Conservation (phyloP, 805 yeast species). For the Komagataella pastoris region DNA sequence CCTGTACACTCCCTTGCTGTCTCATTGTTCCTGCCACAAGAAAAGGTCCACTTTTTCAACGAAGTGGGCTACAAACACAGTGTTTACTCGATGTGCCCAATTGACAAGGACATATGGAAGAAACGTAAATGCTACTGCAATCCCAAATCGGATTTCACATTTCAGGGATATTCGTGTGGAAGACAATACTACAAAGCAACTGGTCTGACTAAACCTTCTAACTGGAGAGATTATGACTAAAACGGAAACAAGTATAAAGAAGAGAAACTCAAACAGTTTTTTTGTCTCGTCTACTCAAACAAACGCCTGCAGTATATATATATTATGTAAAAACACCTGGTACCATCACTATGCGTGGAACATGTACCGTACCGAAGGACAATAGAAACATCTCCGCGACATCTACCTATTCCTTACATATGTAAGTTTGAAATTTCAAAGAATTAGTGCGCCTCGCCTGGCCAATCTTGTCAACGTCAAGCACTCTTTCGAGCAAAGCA, state of each 20-base stretch:
- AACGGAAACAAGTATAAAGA: neutral
- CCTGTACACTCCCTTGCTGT: constrained; percentile 61
- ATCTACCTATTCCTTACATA: too few species aligned
- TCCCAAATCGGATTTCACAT: constrained; percentile 56
- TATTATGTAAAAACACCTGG: neutral
- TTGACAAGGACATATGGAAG: constrained; percentile 39
- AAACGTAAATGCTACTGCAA: constrained; percentile 61
- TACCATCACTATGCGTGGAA: neutral
- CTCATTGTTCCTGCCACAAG: constrained; percentile 42
- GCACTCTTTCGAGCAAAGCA: too few species aligned
- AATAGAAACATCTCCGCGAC: too few species aligned
- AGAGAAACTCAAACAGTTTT: neutral
- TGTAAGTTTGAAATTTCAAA: neutral
- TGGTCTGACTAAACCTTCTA: constrained; percentile 12
- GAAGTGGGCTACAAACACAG: constrained; percentile 76
- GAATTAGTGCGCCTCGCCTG: too few species aligned
- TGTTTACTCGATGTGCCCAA: constrained; percentile 72
- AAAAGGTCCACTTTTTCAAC: constrained; percentile 60
- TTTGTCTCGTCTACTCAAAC: neutral
- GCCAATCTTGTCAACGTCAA: too few species aligned
- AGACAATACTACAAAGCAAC: constrained; percentile 15
- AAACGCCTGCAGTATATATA: neutral
- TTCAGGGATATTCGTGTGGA: constrained; percentile 15
- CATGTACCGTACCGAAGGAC: neutral
- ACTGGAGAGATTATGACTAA: constrained; percentile 13